Conservation (phyloP, 2,329 filamentous ascomycete genomes). For the Trichophyton benhamiae region DNA sequence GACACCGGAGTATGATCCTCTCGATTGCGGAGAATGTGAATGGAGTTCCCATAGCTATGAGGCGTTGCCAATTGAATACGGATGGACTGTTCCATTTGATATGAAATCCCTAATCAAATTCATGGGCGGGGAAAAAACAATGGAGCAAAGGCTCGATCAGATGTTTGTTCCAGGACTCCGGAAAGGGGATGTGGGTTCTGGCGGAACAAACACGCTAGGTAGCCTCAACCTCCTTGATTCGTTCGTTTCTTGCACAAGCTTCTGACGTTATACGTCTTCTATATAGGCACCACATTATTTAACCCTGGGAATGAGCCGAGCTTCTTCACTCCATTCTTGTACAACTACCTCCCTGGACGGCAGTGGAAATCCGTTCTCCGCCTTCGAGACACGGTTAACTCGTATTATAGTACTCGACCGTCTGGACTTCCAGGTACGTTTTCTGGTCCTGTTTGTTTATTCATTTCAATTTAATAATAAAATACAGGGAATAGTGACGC, state of each 20-base stretch:
- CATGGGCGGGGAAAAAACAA: slow-evolving; percentile 40
- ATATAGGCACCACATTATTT: slow-evolving; percentile 15
- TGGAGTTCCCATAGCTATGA: slow-evolving; percentile 52
- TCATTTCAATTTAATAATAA: neutral
- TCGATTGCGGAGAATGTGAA: slow-evolving; percentile 52
- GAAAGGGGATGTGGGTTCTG: neutral
- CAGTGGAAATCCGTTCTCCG: slow-evolving; percentile 49
- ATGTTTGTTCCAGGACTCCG: slow-evolving; percentile 22
- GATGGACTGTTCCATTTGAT: slow-evolving; percentile 57
- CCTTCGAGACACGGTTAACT: slow-evolving; percentile 36
- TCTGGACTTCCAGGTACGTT: slow-evolving; percentile 27
- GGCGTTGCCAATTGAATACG: slow-evolving; percentile 45
- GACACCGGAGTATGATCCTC: slow-evolving; percentile 32
- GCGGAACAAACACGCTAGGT: slow-evolving; percentile 30
- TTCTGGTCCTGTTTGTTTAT: neutral
- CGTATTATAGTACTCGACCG: slow-evolving; percentile 30
- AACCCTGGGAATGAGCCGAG: slow-evolving; percentile 49
- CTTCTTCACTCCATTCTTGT: slow-evolving; percentile 56
- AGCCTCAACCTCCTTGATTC: slow-evolving; percentile 41
- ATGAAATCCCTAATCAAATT: slow-evolving; percentile 42
- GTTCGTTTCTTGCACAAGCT: slow-evolving; percentile 6
- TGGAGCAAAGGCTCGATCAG: slow-evolving; percentile 47
- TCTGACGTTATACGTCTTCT: neutral
- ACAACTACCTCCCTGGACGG: slow-evolving; percentile 50
- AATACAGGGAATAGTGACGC: slow-evolving; percentile 33